Evolutionary conservation across 2,329 filamentous ascomycete species (phyloP), one percentile per base, ranked within the genome.

Genomic region (Alternaria gansuensis): DNA sequence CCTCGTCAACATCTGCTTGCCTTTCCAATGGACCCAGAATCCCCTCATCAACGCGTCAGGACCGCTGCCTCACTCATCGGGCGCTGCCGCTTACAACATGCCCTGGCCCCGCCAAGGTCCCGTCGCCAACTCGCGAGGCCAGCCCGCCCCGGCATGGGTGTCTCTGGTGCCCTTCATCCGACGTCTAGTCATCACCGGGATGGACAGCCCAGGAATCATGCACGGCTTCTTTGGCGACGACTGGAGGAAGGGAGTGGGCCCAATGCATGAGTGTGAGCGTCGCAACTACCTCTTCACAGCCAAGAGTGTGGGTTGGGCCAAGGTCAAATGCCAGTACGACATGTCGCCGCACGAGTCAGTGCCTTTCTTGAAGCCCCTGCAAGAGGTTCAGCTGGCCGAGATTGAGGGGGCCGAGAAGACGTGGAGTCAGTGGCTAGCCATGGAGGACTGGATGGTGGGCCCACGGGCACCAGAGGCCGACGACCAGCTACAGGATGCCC

Each of bases 391-490:
- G 7, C 88, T 94, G 71, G 85, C 87, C 23, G 95, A 98, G 80
- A 91, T 98, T 62, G 86, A 91, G 62, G 85, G 82, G 13, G 93
- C 93, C 0, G 94, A 98, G 79, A 85, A 86, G 62, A 88, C 85
- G 59, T 99, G 95, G 95, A 96, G 92, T 74, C 89, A 94, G 71
- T 98, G 94, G 94, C 81, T 97, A 31, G 92, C 92, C 11, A 96
- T 97, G 92, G 92, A 97, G 77, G 94, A 97, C 77, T 98, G 94
- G 94, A 96, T 97, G 93, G 82, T 97, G n/a, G 93, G 93, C 2
- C 90, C 91, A 1, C 82, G 91, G 61, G 89, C 89, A 31, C 90
- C 90, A 6, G 71, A 74, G 57, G 72, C 70, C n/a, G 71, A 74
- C 39, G 72, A 73, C 40, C 64, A 67, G 31, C 62, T 57, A 26